A percentile compares a stretch with the other conserved stretches of the same genome.
These are phyloP conservation scores for Mycosarcoma maydis DNA, from an alignment of 1,284 basidiomycete genomes.

Conservation along the genomic window DNA sequence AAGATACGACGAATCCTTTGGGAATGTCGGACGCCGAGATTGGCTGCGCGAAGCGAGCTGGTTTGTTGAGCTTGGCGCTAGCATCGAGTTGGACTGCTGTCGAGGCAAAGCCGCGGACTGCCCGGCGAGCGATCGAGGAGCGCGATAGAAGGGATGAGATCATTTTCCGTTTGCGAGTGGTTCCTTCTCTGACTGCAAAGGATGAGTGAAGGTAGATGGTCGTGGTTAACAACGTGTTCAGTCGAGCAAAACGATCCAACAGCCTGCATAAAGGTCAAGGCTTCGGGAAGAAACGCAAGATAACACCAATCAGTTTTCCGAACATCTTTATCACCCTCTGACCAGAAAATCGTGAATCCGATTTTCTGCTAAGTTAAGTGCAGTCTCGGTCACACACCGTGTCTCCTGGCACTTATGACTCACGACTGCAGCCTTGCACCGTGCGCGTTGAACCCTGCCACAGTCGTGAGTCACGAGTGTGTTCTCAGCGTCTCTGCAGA, in stretches of 20 bases:
- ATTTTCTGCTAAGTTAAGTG: not conserved
- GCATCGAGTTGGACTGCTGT: conserved; percentile 17
- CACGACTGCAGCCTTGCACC: too few species aligned
- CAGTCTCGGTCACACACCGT: conserved; percentile 8
- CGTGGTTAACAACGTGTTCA: too few species aligned
- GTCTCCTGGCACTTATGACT: too few species aligned
- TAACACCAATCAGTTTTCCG: too few species aligned
- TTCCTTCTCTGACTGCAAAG: not conserved
- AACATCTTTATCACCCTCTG: not conserved
- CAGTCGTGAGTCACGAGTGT: too few species aligned
- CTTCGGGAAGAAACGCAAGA: not conserved
- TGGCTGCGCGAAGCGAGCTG: conserved; percentile 50
- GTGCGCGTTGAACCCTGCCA: too few species aligned
- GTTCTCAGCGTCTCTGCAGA: too few species aligned
- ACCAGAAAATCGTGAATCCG: too few species aligned
- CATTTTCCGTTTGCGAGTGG: conserved; percentile 4
- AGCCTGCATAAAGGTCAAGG: too few species aligned
- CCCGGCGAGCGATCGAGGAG: conserved; percentile 3
- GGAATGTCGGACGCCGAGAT: conserved; percentile 55
- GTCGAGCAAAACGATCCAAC: too few species aligned
- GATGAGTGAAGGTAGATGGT: not conserved
- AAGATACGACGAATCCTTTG: conserved; percentile 61
- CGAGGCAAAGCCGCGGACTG: conserved; percentile 14
- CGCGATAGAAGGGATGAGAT: conserved; percentile 23
- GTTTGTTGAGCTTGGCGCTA: conserved; percentile 43